Conservation (phyloP, 768 basidiomycete genomes). For the Agaricus sinodeliciosus region DNA sequence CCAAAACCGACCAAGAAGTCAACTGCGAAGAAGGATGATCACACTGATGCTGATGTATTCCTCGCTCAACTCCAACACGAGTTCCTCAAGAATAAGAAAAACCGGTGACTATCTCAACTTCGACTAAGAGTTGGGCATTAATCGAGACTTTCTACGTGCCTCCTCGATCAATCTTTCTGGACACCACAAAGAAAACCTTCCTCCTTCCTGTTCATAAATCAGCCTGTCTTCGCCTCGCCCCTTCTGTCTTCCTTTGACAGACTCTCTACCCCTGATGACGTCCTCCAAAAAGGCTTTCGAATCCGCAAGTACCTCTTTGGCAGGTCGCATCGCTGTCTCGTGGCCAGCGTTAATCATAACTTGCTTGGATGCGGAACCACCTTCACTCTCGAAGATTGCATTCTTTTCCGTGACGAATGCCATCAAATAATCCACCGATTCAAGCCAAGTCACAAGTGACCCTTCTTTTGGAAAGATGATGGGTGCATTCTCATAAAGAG, state of each 20-base stretch:
- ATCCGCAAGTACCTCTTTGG: slow-evolving; percentile 36
- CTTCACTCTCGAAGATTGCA: neutral
- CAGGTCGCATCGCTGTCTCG: slow-evolving; percentile 36
- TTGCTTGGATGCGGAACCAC: slow-evolving; percentile 11
- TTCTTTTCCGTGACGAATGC: slow-evolving; percentile 29
- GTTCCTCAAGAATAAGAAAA: slow-evolving; percentile 31
- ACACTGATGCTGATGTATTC: slow-evolving; percentile 53
- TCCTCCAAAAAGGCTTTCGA: slow-evolving; percentile 40
- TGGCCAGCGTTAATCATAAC: slow-evolving; percentile 46
- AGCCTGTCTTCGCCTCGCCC: slow-evolving; percentile 33
- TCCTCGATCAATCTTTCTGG: slow-evolving; percentile 41
- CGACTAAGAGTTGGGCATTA: neutral
- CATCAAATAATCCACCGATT: slow-evolving; percentile 36
- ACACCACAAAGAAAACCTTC: slow-evolving; percentile 39
- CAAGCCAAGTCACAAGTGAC: slow-evolving; percentile 44
- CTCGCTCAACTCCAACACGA: slow-evolving; percentile 61
- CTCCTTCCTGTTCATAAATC: slow-evolving; percentile 34
- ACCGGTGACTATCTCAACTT: neutral
- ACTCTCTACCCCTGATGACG: slow-evolving; percentile 36
- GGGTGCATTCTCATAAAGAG: slow-evolving; percentile 45
- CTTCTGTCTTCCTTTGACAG: slow-evolving; percentile 23
- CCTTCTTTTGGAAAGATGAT: slow-evolving; percentile 53
- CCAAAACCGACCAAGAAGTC: slow-evolving; percentile 17
- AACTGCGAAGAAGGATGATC: slow-evolving; percentile 2
- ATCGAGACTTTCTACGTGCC: slow-evolving; percentile 15